phyloP scores from a whole-genome alignment of 2,329 filamentous ascomycete species.

The Hypoxylon sp. region DNA sequence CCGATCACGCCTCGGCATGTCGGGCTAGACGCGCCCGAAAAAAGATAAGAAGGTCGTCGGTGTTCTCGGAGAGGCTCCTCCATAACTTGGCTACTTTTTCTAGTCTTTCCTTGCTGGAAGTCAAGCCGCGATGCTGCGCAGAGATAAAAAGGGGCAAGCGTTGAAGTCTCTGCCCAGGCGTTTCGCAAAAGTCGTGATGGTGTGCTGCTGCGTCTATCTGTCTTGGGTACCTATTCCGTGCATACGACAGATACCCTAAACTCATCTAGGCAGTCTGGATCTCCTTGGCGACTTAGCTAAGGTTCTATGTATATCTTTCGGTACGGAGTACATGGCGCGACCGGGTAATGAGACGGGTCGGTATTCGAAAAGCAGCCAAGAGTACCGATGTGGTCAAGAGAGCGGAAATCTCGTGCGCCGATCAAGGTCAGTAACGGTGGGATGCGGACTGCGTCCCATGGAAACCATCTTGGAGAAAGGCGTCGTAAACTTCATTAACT shows the following conservation, averaged over 20 bases:
- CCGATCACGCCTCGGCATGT: constrained; percentile 9
- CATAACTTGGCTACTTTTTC: background rate
- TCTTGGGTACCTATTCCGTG: no score
- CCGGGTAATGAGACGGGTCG: background rate
- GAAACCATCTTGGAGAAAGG: background rate
- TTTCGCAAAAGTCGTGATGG: background rate
- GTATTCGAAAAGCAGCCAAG: background rate
- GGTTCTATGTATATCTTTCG: background rate
- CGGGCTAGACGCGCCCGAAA: constrained; percentile 19
- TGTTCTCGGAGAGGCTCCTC: constrained; percentile 1
- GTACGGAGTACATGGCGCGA: background rate
- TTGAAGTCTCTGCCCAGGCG: constrained; percentile 13
- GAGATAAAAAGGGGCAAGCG: background rate
- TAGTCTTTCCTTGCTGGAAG: background rate
- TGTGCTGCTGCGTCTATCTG: background rate
- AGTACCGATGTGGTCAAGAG: background rate
- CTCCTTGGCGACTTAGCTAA: background rate
- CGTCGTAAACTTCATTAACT: background rate
- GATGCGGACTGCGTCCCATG: background rate
- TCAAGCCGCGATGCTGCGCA: background rate
- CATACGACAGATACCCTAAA: background rate
- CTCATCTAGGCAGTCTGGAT: background rate
- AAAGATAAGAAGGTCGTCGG: constrained; percentile 1
- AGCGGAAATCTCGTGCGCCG: background rate
- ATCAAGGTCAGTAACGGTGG: background rate